phyloP scores from a whole-genome alignment of 1,139 yeast species.

The Geotrichum fermentans region DNA sequence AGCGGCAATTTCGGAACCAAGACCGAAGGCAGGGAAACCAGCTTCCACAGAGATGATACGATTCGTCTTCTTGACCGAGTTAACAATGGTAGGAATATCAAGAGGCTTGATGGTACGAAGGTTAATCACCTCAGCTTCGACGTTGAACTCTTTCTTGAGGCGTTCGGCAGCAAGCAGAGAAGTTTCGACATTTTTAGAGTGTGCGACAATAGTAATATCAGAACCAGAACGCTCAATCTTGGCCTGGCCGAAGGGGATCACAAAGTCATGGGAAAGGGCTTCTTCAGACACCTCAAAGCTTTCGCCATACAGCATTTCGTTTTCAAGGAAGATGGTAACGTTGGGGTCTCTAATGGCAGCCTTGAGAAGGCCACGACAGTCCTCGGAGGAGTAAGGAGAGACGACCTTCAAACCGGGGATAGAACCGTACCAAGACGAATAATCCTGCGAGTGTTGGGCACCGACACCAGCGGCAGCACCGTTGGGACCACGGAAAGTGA shows the following conservation, averaged over 20 bases:
- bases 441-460: slow-evolving; percentile 98
- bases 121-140: slow-evolving; percentile 89
- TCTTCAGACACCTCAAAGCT: slow-evolving; percentile 86
- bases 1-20: slow-evolving; percentile 96
- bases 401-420: slow-evolving; percentile 97
- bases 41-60: slow-evolving; percentile 95
- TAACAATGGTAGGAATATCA: slow-evolving; percentile 80
- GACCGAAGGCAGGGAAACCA: slow-evolving; percentile 97
- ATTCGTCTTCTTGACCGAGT: slow-evolving; percentile 92
- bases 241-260: slow-evolving; percentile 92
- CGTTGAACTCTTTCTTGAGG: slow-evolving; percentile 78
- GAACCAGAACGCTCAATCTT: slow-evolving; percentile 90
- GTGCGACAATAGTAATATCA: slow-evolving; percentile 84
- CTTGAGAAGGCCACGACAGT: slow-evolving; percentile 90
- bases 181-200: slow-evolving; percentile 83
- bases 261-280: slow-evolving; percentile 79
- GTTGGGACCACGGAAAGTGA: slow-evolving; percentile 97
- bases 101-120: slow-evolving; percentile 95
- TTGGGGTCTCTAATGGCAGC: slow-evolving; percentile 98
- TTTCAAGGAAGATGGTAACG: slow-evolving; percentile 93
- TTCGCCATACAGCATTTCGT: slow-evolving; percentile 92
- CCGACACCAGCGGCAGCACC: slow-evolving; percentile 99
- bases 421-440: slow-evolving; percentile 95
- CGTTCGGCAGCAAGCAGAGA: slow-evolving; percentile 86
- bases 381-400: slow-evolving; percentile 94